Base-by-base conservation (phyloP, 805 yeast genomes). In the Danielia reshetovae region DNA sequence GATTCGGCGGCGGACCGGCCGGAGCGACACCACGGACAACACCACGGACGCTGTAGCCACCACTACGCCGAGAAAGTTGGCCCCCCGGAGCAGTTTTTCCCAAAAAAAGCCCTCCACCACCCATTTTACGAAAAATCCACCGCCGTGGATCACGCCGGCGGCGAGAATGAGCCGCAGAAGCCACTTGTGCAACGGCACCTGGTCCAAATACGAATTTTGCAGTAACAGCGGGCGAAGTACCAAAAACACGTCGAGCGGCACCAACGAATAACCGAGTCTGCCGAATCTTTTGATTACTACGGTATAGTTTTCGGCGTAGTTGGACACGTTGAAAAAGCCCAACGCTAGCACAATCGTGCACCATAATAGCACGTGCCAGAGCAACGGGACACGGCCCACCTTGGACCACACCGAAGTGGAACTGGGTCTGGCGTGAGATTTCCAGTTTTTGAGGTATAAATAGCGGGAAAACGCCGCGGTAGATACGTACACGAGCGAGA, bases 161-260 rank as follows among this genome's bases (percentile, higher is more conserved):
- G 66, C 40, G 1, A 78, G 51, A 15, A 81, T 70, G 2, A 78
- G 24, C 39, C 90, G 61, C 4, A 88, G 79, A 1, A 81, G 44
- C 89, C 90, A 82, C 48, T 81, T 81, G 52, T 84, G 94, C 7
- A 83, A 46, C 13, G 65, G 65, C 9, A 84, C 49, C 10, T 75
- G 58, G 34, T 74, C 75, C 39, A 80, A 53, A 48, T 84, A 84
- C 34, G 55, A 72, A 16, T 49, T 40, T 4, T 66, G 67, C 35
- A 70, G 50, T 24, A 72, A 70, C n/a, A 70, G 59, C 2, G 87
- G 86, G 36, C 81, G 63, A 10, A 81, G 46, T 2, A 75, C 75
- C 12, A 82, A 48, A 24, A 74, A 65, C 3, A 81, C 58, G 43
- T 76, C 75, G 22, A 83, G 55, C 0, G 87, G 81, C 2, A 79